Percentiles rank a stretch among this genome's conserved stretches.
These are phyloP conservation scores for Salix purpurea DNA, from an alignment of 345 rosid species.

Conservation along the genomic window DNA sequence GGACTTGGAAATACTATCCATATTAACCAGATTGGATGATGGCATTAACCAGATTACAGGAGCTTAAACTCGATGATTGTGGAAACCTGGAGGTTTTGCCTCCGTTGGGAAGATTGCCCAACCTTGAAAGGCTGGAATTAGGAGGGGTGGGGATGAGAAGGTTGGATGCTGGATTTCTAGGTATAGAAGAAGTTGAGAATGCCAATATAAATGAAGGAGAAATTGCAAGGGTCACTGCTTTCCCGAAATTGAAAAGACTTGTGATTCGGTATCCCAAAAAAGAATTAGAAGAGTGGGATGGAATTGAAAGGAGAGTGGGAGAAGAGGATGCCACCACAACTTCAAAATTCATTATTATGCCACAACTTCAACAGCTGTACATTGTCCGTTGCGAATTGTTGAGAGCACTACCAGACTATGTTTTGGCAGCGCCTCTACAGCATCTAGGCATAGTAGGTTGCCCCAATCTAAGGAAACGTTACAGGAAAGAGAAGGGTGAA, in stretches of 20 bases:
- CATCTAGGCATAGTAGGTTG: fast-evolving
- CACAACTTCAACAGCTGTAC: neutral
- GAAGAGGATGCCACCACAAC: neutral
- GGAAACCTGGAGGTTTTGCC: neutral
- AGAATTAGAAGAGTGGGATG: constrained; percentile 1
- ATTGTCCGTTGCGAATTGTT: neutral
- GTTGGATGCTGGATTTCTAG: constrained; percentile 12
- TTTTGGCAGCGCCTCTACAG: too few species aligned
- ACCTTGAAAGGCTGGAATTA: constrained; percentile 1
- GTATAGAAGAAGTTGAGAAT: neutral
- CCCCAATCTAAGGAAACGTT: too few species aligned
- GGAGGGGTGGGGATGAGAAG: neutral
- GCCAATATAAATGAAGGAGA: too few species aligned
- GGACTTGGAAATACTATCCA: neutral
- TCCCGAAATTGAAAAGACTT: too few species aligned
- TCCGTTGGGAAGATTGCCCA: neutral
- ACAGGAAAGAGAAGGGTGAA: too few species aligned
- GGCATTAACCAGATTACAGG: neutral
- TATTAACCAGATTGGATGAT: constrained; percentile 3
- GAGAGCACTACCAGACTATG: too few species aligned
- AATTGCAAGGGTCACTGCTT: too few species aligned
- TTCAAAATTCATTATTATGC: neutral
- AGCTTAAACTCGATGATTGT: neutral
- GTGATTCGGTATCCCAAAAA: too few species aligned
- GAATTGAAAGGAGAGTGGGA: neutral